These are phyloP conservation scores for Platanus orientalis DNA, from an alignment of 164 flowering plant species.

Conservation along the genomic window DNA sequence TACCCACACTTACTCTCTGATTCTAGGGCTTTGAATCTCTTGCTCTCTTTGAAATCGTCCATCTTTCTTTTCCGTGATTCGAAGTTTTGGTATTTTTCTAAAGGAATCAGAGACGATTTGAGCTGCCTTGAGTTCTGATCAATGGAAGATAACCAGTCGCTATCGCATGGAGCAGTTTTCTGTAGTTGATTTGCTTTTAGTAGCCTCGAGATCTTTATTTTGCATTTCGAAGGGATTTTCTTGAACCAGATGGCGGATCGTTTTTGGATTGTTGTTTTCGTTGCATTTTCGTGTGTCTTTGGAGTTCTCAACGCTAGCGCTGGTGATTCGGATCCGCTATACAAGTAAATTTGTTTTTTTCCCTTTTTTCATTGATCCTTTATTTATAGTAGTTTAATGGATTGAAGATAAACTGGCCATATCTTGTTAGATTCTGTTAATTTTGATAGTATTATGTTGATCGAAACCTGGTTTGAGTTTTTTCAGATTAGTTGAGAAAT, in stretches of 20 bases:
- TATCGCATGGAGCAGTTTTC: too few species aligned
- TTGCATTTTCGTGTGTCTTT: constrained; percentile 15
- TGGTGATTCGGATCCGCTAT: constrained; percentile 72
- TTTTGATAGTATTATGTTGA: too few species aligned
- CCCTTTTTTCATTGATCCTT: too few species aligned
- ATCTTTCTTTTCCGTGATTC: neutral
- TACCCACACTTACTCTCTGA: neutral
- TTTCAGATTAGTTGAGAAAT: too few species aligned
- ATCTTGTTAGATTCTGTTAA: too few species aligned
- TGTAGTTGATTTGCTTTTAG: neutral
- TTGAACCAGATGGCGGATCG: constrained; percentile 12
- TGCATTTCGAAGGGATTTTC: neutral
- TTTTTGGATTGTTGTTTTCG: constrained; percentile 7
- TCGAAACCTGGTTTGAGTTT: too few species aligned
- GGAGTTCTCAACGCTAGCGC: constrained; percentile 38
- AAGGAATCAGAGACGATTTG: neutral
- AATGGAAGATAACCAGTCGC: too few species aligned
- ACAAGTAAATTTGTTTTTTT: constrained; percentile 37
- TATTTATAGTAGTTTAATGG: too few species aligned
- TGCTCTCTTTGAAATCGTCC: neutral
- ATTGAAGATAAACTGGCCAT: too few species aligned
- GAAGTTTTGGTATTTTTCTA: neutral
- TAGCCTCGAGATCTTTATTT: neutral
- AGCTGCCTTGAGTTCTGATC: too few species aligned
- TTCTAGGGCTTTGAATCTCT: neutral